These are phyloP conservation scores for Ramularia collo-cygni DNA, from an alignment of 2,329 filamentous ascomycete species.

Conservation along the genomic window DNA sequence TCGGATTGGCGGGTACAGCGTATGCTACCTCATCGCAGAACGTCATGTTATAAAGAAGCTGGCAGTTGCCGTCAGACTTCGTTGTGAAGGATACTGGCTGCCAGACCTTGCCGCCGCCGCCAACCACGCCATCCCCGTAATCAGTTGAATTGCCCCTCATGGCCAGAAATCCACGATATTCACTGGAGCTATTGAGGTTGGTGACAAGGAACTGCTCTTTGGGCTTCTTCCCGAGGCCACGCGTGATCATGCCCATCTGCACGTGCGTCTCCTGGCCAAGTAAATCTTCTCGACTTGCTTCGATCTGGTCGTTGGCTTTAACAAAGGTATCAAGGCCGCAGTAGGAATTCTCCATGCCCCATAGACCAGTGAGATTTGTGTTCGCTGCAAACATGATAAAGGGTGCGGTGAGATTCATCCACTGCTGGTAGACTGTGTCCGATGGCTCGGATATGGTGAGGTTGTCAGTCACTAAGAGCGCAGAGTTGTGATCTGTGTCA, in stretches of 20 bases:
- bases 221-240: constrained; percentile 59
- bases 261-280: constrained; percentile 38
- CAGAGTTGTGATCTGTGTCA: constrained; percentile 74
- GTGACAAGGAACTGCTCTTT: constrained; percentile 85
- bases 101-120: constrained; percentile 73
- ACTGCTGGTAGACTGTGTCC: constrained; percentile 45
- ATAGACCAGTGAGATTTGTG: constrained; percentile 50
- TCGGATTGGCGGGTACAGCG: constrained; percentile 75
- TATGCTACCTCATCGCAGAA: constrained; percentile 89
- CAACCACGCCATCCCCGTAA: constrained; percentile 48
- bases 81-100: constrained; percentile 64
- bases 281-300: constrained; percentile 46
- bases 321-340: constrained; percentile 60
- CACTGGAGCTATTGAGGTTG: constrained; percentile 63
- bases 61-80: constrained; percentile 76
- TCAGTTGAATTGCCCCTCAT: constrained; percentile 50
- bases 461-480: constrained; percentile 71
- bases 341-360: constrained; percentile 70
- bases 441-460: constrained; percentile 49
- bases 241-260: constrained; percentile 59
- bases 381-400: constrained; percentile 75
- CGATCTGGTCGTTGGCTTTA: constrained; percentile 56
- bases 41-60: constrained; percentile 74
- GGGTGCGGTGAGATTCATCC: constrained; percentile 50
- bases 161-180: constrained; percentile 68